Base-by-base conservation (phyloP, 306 rosid species). In the Betula pendula region DNA sequence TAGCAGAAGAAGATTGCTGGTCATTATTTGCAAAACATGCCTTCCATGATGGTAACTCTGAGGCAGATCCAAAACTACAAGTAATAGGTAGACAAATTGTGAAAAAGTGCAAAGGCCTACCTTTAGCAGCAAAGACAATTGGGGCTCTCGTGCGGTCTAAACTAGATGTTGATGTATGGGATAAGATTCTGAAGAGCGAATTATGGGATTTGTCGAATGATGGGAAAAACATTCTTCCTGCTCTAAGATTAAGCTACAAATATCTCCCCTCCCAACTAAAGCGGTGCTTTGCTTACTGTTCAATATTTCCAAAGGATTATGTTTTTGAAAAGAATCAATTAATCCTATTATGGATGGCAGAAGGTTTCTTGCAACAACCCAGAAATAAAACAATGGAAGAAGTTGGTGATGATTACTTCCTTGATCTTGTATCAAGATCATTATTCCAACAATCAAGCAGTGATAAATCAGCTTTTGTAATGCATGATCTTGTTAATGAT, bases 331-430 rank as follows among this genome's bases (percentile, higher is more conserved):
- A 47, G 70, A 45, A 63, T 59, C 10, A 29, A 1, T 31, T 85
- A 25, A 71, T 88, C 75, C 40, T 22, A 68, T 74, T 85, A 12
- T 88, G 87, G 91, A 81, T 81, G 87, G 89, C 83, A 13, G 81
- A 88, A 73, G 80, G 81, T 16, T 51, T 85, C 8, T 29, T 85
- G 9, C 78, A 48, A 2, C 62, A 67, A 59, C 25, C 75, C 6
- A 65, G 7, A 11, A 70, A 50, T 16, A 71, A 75, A 8, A 44
- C 31, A 22, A 0, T 69, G 25, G 75, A 79, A 68, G 84, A 75
- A 2, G 68, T 84, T 49, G 87, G 81, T 4, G 44, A 78, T 47
- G 65, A 83, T 38, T 83, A 75, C 72, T 75, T 83, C 42, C 20
- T 59, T 31, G 91, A 79, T 42, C 59, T 85, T 25, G 58, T 60